These are phyloP conservation scores for Triticum urartu DNA, from an alignment of 176 grass and related monocot genomes.

Conservation along the genomic window DNA sequence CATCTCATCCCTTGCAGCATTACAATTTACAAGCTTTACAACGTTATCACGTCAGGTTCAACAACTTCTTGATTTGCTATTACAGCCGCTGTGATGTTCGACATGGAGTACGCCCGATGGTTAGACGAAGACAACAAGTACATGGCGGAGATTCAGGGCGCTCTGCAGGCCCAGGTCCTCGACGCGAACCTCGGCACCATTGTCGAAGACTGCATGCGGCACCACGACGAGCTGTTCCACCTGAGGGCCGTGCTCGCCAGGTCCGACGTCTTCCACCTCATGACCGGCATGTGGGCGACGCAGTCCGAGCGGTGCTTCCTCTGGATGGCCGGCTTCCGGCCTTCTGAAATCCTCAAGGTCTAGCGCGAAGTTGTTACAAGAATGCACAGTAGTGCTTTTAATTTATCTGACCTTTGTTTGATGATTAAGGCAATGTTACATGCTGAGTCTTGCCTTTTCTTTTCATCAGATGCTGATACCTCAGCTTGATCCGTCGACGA, in stretches of 20 bases:
- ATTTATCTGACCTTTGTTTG: background rate
- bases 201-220: constrained; percentile 68
- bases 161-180: constrained; percentile 58
- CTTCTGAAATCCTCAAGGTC: constrained; percentile 89
- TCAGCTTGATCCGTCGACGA: constrained; percentile 76
- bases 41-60: background rate
- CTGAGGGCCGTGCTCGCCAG: constrained; percentile 61
- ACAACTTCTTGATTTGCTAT: background rate
- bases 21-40: background rate
- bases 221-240: constrained; percentile 79
- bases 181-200: constrained; percentile 54
- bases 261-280: constrained; percentile 80
- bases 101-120: constrained; percentile 86
- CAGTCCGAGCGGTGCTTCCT: constrained; percentile 83
- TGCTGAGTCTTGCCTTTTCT: background rate
- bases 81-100: constrained; percentile 77
- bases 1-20: background rate
- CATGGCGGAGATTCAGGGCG: constrained; percentile 47
- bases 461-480: constrained; percentile 72
- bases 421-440: constrained; percentile 1
- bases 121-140: constrained; percentile 70
- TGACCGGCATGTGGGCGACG: constrained; percentile 80
- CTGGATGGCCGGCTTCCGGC: constrained; percentile 94
- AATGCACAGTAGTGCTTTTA: background rate
- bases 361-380: background rate